Evolutionary conservation across 192 early-diverging fungal species (phyloP).

Genomic region (Oehlia diaphana): DNA sequence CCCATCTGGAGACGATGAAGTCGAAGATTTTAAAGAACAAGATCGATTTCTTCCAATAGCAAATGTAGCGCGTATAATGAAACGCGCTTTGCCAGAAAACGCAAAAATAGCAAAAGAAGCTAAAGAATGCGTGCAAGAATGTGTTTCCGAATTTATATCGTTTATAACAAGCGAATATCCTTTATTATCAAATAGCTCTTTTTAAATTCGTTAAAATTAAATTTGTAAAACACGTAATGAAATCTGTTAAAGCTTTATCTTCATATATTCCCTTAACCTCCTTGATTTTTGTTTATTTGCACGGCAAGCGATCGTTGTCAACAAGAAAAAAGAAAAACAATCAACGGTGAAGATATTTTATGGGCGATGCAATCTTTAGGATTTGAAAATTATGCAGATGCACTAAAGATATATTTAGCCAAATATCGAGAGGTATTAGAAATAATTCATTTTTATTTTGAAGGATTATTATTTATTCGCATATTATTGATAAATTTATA

Average conservation of each 20-base stretch:
- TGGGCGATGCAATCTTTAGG: slow-evolving; percentile 98
- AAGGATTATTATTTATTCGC: neutral
- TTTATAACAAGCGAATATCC: slow-evolving; percentile 96
- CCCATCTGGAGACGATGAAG: slow-evolving; percentile 50
- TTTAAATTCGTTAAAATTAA: neutral
- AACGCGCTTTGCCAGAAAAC: slow-evolving; percentile 92
- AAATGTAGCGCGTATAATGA: slow-evolving; percentile 97
- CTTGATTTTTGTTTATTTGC: slow-evolving; percentile 7
- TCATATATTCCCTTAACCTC: neutral
- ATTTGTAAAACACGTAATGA: neutral
- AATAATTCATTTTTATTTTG: neutral
- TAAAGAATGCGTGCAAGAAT: slow-evolving; percentile 95
- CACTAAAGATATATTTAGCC: slow-evolving; percentile 82
- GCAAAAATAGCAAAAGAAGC: slow-evolving; percentile 99
- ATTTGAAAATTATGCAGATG: slow-evolving; percentile 95
- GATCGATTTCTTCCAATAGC: slow-evolving; percentile 97
- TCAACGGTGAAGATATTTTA: slow-evolving; percentile 97
- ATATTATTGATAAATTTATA: neutral
- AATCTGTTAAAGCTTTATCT: neutral
- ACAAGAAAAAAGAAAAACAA: slow-evolving; percentile 95
- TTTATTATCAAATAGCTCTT: slow-evolving; percentile 7
- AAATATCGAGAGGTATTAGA: slow-evolving; percentile 86
- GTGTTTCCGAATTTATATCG: slow-evolving; percentile 97
- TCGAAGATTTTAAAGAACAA: slow-evolving; percentile 87
- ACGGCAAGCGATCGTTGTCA: slow-evolving; percentile 91